Evolutionary conservation across 805 yeast genomes (phyloP).

Genomic region (Candida sphagnicola): DNA sequence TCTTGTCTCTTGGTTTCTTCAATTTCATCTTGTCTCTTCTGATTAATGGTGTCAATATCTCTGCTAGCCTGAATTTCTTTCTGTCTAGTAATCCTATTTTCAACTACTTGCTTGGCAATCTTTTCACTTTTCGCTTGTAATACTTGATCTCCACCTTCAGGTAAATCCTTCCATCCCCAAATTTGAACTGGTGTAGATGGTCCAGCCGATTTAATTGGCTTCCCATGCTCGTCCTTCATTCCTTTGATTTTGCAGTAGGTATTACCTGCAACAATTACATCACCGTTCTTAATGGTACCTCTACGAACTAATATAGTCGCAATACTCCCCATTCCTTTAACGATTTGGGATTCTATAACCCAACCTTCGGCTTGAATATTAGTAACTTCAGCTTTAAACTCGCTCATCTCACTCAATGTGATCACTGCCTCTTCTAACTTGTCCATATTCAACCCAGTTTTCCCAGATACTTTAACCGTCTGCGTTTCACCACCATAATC

Average conservation of each 20-base stretch:
- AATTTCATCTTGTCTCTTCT: slow-evolving; percentile 53
- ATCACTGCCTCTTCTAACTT: slow-evolving; percentile 85
- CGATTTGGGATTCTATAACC: slow-evolving; percentile 80
- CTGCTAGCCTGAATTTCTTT: slow-evolving; percentile 53
- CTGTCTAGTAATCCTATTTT: slow-evolving; percentile 55
- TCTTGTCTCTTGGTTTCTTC: slow-evolving; percentile 51
- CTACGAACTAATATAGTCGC: slow-evolving; percentile 82
- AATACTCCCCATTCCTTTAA: slow-evolving; percentile 76
- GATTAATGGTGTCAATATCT: slow-evolving; percentile 69
- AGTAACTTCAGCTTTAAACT: slow-evolving; percentile 56
- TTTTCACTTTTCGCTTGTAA: slow-evolving; percentile 73
- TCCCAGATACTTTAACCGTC: slow-evolving; percentile 81
- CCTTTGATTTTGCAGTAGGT: slow-evolving; percentile 82
- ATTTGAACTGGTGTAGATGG: slow-evolving; percentile 91
- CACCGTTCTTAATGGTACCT: slow-evolving; percentile 71
- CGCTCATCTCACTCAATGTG: slow-evolving; percentile 79
- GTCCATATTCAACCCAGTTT: slow-evolving; percentile 87
- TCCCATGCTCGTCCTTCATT: slow-evolving; percentile 72
- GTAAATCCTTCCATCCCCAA: slow-evolving; percentile 91
- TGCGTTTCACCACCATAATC: slow-evolving; percentile 95
- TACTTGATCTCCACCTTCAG: slow-evolving; percentile 85
- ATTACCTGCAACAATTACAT: slow-evolving; percentile 77
- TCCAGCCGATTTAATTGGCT: slow-evolving; percentile 56
- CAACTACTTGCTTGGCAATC: slow-evolving; percentile 69
- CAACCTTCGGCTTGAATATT: slow-evolving; percentile 74